phyloP scores from a whole-genome alignment of 495 filamentous ascomycete species.

The Parmelia sp. region DNA sequence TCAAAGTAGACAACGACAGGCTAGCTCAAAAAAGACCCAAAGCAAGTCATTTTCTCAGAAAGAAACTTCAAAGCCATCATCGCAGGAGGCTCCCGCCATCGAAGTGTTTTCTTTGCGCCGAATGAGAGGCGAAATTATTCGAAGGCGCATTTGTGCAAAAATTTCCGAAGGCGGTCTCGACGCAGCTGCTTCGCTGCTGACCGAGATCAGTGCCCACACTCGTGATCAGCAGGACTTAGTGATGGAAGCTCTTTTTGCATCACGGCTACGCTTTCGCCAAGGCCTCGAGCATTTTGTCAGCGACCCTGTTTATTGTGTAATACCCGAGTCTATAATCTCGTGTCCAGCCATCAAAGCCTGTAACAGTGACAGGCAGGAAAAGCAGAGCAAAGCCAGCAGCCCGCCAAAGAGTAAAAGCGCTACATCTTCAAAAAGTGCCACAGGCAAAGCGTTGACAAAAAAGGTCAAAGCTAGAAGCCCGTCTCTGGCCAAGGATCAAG shows the following conservation, averaged over 20 bases:
- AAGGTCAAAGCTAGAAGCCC: constrained; percentile 1
- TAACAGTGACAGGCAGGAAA: neutral
- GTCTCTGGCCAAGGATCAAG: neutral
- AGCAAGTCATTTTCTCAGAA: constrained; percentile 31
- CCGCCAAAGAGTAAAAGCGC: neutral
- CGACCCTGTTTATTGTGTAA: constrained; percentile 79
- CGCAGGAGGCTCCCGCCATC: constrained; percentile 32
- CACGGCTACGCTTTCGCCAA: constrained; percentile 51
- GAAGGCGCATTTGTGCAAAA: constrained; percentile 53
- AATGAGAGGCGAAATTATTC: constrained; percentile 55
- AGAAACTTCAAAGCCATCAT: constrained; percentile 25
- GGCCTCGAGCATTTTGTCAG: constrained; percentile 61
- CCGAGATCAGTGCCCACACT: constrained; percentile 39
- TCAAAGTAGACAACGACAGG: constrained; percentile 1
- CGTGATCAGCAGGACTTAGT: constrained; percentile 38
- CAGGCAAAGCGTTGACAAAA: neutral
- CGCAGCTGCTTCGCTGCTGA: constrained; percentile 46
- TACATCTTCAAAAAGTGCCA: constrained; percentile 1
- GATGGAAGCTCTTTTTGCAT: constrained; percentile 50
- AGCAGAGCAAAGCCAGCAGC: neutral
- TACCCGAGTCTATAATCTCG: constrained; percentile 87
- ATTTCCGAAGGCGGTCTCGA: constrained; percentile 28
- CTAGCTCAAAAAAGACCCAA: constrained; percentile 22
- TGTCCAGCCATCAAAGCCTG: constrained; percentile 55
- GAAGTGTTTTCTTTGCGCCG: constrained; percentile 53